phyloP scores from a whole-genome alignment of 495 filamentous ascomycete genomes.

The Delitschia confertaspora region DNA sequence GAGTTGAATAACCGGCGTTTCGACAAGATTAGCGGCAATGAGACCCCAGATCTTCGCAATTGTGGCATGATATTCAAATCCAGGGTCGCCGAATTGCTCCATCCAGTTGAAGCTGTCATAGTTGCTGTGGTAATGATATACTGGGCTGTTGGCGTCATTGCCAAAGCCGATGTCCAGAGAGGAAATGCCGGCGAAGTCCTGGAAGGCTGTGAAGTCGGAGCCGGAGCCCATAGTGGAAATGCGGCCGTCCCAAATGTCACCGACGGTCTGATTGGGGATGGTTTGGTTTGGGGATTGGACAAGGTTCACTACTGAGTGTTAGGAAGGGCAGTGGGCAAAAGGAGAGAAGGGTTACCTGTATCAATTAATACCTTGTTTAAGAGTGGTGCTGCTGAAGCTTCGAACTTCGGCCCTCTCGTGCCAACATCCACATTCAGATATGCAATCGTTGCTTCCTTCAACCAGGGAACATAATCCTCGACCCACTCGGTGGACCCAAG shows the following conservation, averaged over 20 bases:
- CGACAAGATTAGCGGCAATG: conserved; percentile 35
- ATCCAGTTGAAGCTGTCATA: conserved; percentile 73
- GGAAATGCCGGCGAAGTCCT: conserved; percentile 62
- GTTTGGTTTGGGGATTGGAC: conserved; percentile 74
- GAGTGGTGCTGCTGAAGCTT: conserved; percentile 62
- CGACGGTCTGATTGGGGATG: conserved; percentile 53
- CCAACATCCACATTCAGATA: conserved; percentile 68
- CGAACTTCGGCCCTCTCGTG: conserved; percentile 44
- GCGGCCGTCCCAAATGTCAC: conserved; percentile 50
- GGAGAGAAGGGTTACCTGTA: conserved; percentile 41
- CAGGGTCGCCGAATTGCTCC: conserved; percentile 56
- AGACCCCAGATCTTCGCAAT: conserved; percentile 50
- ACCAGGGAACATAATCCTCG: conserved; percentile 78
- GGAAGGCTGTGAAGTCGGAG: conserved; percentile 67
- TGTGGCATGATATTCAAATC: conserved; percentile 53
- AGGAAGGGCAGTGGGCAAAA: not conserved
- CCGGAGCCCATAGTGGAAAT: conserved; percentile 62
- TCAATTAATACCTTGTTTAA: conserved; percentile 68
- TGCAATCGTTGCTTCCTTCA: conserved; percentile 45
- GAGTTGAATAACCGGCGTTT: conserved; percentile 36
- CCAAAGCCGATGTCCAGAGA: conserved; percentile 54
- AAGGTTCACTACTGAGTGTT: conserved; percentile 26
- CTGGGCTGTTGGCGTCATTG: conserved; percentile 37
- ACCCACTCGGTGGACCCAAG: conserved; percentile 70
- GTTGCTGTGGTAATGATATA: conserved; percentile 73